These are phyloP conservation scores for Centella asiatica DNA, from an alignment of 129 eudicot genomes.

Conservation along the genomic window DNA sequence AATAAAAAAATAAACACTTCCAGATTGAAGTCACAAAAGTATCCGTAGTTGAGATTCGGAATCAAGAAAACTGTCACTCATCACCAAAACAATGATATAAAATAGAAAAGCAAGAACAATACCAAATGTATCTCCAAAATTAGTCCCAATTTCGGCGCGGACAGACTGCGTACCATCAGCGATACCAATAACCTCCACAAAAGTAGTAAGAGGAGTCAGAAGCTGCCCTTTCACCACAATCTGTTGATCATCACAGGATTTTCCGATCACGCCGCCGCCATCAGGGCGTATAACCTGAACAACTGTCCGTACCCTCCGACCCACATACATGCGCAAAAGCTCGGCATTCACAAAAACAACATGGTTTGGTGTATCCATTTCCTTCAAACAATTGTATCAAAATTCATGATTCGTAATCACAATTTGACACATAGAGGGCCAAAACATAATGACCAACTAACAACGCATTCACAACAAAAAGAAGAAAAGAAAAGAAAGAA, in stretches of 20 bases:
- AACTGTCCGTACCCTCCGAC: constrained; percentile 65
- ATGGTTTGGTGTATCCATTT: constrained; percentile 84
- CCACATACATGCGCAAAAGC: constrained; percentile 50
- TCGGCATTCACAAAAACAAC: constrained; percentile 81
- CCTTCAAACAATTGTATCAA: constrained; percentile 24
- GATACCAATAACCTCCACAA: constrained; percentile 82
- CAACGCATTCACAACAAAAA: constrained; percentile 36
- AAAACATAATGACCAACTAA: constrained; percentile 27
- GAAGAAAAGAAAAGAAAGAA: constrained; percentile 14
- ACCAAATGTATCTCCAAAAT: constrained; percentile 83
- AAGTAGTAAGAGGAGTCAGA: constrained; percentile 44
- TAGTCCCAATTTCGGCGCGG: constrained; percentile 64
- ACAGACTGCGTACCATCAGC: constrained; percentile 62
- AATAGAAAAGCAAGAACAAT: constrained; percentile 1
- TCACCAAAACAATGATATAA: too few relatives aligned
- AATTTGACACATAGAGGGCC: constrained; percentile 29
- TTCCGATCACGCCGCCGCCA: constrained; percentile 46
- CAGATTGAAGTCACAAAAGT: not conserved
- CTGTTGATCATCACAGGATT: constrained; percentile 72
- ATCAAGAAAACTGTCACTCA: not conserved
- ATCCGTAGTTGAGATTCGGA: not conserved
- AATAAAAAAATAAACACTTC: not conserved
- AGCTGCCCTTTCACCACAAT: constrained; percentile 45
- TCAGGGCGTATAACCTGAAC: constrained; percentile 70
- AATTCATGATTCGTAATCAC: too few relatives aligned